Evolutionary conservation across 2,329 filamentous ascomycete species (phyloP).

Genomic region (Geosmithia putterillii): DNA sequence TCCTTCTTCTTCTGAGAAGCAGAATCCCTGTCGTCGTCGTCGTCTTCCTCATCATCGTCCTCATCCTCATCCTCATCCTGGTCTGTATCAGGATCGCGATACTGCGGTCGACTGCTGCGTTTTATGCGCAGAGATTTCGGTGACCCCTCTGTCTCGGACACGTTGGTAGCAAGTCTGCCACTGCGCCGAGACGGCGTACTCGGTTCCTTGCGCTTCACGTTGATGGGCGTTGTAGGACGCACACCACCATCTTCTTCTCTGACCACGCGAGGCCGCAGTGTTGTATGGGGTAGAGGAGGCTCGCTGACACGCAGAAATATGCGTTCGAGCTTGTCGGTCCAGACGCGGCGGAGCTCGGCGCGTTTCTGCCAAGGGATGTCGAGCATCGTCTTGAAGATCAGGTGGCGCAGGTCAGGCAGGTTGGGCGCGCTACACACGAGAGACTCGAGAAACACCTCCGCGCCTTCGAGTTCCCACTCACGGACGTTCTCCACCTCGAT

Average conservation of each 20-base stretch:
- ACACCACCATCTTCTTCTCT: conserved; percentile 1
- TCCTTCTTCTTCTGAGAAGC: conserved; percentile 3
- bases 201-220: conserved; percentile 7
- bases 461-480: conserved; percentile 57
- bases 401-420: conserved; percentile 53
- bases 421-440: conserved; percentile 58
- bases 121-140: conserved; percentile 2
- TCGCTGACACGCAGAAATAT: conserved; percentile 46
- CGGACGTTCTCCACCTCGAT: conserved; percentile 69
- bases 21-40: conserved; percentile 3
- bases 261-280: conserved; percentile 7
- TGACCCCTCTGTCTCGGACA: conserved; percentile 10
- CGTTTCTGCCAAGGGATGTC: conserved; percentile 74
- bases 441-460: conserved; percentile 68
- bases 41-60: conserved; percentile 5
- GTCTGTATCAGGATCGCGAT: conserved; percentile 33
- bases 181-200: conserved; percentile 22
- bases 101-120: conserved; percentile 8
- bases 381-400: conserved; percentile 67
- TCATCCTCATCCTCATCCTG: conserved; percentile 23
- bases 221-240: conserved; percentile 5
- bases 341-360: conserved; percentile 64
- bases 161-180: conserved; percentile 18
- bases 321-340: conserved; percentile 57
- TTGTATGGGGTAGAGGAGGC: conserved; percentile 20